phyloP scores from a whole-genome alignment of 2,329 filamentous ascomycete species.

The Microdochium trichocladiopsis region DNA sequence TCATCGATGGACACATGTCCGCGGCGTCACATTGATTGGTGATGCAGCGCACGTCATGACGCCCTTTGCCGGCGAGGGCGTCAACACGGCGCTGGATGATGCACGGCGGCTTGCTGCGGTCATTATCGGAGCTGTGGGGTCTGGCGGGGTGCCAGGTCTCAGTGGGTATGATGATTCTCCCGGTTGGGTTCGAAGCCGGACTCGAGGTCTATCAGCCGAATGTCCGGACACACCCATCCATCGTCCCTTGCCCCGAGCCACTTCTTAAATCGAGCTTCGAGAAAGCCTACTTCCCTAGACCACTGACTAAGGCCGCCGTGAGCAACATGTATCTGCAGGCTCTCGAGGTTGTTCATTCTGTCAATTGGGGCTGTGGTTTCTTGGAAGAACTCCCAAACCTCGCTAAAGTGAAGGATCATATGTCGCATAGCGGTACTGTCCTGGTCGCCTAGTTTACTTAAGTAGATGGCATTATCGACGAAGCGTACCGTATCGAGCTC shows the following conservation, averaged over 20 bases:
- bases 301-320: neutral
- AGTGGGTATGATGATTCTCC: neutral
- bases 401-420: neutral
- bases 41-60: slow-evolving; percentile 56
- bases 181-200: neutral
- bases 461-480: neutral
- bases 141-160: neutral
- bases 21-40: slow-evolving; percentile 47
- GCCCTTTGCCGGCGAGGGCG: slow-evolving; percentile 51
- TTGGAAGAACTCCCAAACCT: neutral
- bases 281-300: neutral
- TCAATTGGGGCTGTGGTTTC: neutral
- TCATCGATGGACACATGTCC: slow-evolving; percentile 35
- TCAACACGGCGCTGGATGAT: slow-evolving; percentile 51
- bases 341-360: neutral
- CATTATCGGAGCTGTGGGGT: neutral
- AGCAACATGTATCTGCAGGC: neutral
- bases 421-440: neutral
- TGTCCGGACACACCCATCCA: neutral
- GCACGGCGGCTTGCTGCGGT: slow-evolving; percentile 38
- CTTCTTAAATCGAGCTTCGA: neutral
- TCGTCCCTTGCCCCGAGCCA: neutral
- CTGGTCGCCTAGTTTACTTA: neutral
- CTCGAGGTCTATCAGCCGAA: neutral
- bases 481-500: neutral